Evolutionary conservation across 208 protist species (phyloP), one percentile per base, ranked within the genome.

Genomic region (Trypanosoma rangeli): DNA sequence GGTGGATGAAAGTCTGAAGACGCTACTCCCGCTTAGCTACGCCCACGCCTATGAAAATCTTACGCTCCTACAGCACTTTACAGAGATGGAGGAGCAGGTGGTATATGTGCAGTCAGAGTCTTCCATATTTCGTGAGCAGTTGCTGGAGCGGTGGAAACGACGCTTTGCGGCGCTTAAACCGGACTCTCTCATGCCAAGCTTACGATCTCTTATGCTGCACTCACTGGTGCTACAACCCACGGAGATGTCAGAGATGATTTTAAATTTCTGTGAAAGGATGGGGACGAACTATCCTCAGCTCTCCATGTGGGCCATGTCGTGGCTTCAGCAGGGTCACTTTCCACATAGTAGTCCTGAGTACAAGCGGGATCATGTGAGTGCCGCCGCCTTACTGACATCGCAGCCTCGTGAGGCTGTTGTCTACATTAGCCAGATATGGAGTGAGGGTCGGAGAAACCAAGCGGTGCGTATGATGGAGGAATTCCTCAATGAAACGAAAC

Each of bases 11-110:
- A 95, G 82, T 57, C 78, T 95, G 57, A 84, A 87, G 67, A 94
- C 90, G n/a, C 76, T 95, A 48, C 68, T 97, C 18, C 87, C 90
- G 2, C 74, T 95, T 22, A 95, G 88, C 78, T 95, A 97, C 81
- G 70, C 82, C 13, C 90, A 94, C 70, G 93, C 93, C 20, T 99
- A 99, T 84, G 87, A 98, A 31, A 90, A 92, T 44, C 73, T 99
- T 16, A 96, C 99, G 16, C 76, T 94, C 61, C 78, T 99, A 67
- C 99, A 99, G 83, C 98, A 99, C 85, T 94, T 99, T 48, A 93
- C 94, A 0, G 99, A 99, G 79, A 94, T 99, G 73, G 98, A 99
- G 85, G 98, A 99, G 83, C 88, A 99, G 22, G 81, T 99, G 15
- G 90, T 88, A 49, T 93, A 92, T 78, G 70, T 79, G 48, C 69